Base-by-base conservation (phyloP, 176 grass and related monocot genomes). In the Carex cristatella region DNA sequence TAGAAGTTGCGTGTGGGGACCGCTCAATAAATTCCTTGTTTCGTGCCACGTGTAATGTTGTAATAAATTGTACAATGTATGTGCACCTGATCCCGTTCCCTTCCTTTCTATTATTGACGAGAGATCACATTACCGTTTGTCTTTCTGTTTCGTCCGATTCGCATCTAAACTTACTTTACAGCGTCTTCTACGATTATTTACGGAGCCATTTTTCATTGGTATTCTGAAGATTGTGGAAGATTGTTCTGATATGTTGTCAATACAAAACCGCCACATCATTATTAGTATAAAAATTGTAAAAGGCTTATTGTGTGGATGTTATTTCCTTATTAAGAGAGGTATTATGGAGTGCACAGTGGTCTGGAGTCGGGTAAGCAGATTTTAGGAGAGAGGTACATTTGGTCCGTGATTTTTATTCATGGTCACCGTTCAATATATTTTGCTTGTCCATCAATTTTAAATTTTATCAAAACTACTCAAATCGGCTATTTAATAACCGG, bases 51-150 rank as follows among this genome's bases (percentile, higher is more conserved):
- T 79, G 28, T 33, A 32, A 57, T 79, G 74, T 79, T 58, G 53
- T 57, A 31, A 33, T 31, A 58, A 79, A 10, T 79, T 35, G 74
- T 79, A 58, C 74, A 57, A 16, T 57, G 74, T 78, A 33, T 55
- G 74, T 33, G 49, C 10, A 27, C 6, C 74, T 57, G 74, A 31
- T 78, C 49, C 23, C 23, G 8, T 11, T 77, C 28, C 33, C 14
- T 58, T 5, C 74, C 53, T 57, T 79, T 79, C 53, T 79, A 78
- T 77, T 56, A 77, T 77, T 31, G 23, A 73, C 51, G 44, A 11
- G 10, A 13, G 44, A 53, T 14, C 40, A 75, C 46, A 30, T 53
- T 72, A 46, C 69, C 69, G 8, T 46, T 72, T 48, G 69, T 46
- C 38, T 46, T 23, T 72, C 69, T 46, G 69, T 72, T 72, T 19